phyloP scores from a whole-genome alignment of 306 rosid genomes.

The Citrullus mucosospermus region DNA sequence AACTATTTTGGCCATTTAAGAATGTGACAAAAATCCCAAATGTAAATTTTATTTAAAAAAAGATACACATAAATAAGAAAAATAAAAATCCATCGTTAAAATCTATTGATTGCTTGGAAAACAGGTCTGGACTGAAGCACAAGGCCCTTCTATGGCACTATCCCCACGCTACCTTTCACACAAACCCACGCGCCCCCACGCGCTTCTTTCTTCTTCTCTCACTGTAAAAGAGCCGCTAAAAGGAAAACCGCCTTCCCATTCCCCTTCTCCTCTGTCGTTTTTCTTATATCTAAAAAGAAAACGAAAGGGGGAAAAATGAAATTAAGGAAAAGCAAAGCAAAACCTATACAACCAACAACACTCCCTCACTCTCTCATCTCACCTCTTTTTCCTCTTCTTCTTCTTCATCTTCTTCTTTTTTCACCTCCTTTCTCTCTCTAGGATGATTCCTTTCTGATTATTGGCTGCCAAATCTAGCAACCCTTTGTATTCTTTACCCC shows the following conservation, averaged over 20 bases:
- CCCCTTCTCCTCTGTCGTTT: neutral
- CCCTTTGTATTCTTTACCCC: neutral
- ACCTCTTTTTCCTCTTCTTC: neutral
- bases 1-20: neutral
- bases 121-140: neutral
- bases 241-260: constrained; percentile 1
- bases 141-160: neutral
- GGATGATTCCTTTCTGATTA: neutral
- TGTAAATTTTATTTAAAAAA: neutral
- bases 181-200: neutral
- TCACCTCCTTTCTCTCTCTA: neutral
- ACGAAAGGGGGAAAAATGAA: neutral
- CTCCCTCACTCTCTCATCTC: neutral
- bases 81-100: neutral
- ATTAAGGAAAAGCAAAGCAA: neutral
- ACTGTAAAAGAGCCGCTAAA: constrained; percentile 3
- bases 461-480: neutral
- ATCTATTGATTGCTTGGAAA: neutral
- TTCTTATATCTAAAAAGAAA: constrained; percentile 4
- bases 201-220: neutral
- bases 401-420: too few relatives aligned
- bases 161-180: neutral
- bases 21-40: neutral
- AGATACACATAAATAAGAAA: too few relatives aligned
- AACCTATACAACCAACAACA: neutral